A percentile compares a stretch with the other conserved stretches of the same genome.
Evolutionary conservation across 495 filamentous ascomycete genomes (phyloP).

Genomic region (Penicillium silybi): DNA sequence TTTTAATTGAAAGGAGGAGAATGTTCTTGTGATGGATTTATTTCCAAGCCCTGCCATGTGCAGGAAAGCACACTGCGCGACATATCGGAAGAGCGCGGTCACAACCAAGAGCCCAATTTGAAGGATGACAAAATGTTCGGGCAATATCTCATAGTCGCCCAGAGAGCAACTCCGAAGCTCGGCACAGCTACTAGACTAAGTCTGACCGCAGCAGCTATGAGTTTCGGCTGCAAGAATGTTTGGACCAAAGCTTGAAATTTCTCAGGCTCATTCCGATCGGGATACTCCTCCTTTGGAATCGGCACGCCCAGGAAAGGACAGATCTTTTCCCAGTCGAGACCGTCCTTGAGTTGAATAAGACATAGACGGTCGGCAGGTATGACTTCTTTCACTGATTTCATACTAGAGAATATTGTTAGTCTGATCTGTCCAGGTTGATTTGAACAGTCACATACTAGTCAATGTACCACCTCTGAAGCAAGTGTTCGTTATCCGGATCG

Average conservation of each 20-base stretch:
- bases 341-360: constrained; percentile 18
- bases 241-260: constrained; percentile 18
- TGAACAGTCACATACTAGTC: constrained; percentile 19
- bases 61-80: too few relatives aligned
- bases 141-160: constrained; percentile 12
- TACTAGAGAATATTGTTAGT: constrained; percentile 7
- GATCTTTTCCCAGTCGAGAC: constrained; percentile 23
- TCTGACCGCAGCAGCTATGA: constrained; percentile 9
- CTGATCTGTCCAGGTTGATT: background rate
- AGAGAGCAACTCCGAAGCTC: constrained; percentile 7
- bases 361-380: constrained; percentile 20
- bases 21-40: too few relatives aligned
- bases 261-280: constrained; percentile 23
- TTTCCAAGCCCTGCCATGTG: too few relatives aligned
- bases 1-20: too few relatives aligned
- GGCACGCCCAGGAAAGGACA: constrained; percentile 24
- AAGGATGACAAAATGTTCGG: background rate
- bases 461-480: constrained; percentile 10
- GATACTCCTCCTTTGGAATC: constrained; percentile 20
- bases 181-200: constrained; percentile 8
- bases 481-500: constrained; percentile 9
- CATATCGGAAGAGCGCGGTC: background rate
- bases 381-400: constrained; percentile 15
- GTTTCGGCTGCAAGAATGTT: constrained; percentile 4
- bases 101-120: background rate